Evolutionary conservation across 768 basidiomycete species (phyloP), one percentile per base, ranked within the genome.

Genomic region (Boletus bicolor): DNA sequence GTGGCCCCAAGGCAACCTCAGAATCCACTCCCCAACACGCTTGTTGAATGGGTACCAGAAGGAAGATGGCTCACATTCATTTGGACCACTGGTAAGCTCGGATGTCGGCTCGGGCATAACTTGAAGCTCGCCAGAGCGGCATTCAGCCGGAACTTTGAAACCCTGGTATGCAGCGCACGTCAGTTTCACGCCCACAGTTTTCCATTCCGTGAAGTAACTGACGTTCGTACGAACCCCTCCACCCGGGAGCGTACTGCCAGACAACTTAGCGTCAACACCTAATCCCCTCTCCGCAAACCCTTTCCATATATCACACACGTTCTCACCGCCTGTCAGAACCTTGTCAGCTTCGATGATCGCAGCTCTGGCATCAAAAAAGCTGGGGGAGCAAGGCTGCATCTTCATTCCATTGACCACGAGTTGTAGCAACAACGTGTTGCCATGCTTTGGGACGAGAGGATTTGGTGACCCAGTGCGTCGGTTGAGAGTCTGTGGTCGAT

Each of bases 351-450:
- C 86, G 60, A 96, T 83, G 70, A 96, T 93, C 15, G 93, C 91
- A 69, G 88, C 86, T 56, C 93, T 85, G 17, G 93, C 89, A 54
- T 93, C 86, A 65, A 93, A 90, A 85, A 96, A 95, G 45, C 78
- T 80, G 19, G 96, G 96, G 28, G 87, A 80, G 75, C 96, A 99
- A 5, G 87, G 84, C 68, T 98, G 95, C 43, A 97, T 76, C 80
- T 98, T 98, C 94, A 99, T 96, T 10, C 81, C 94, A 68, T 89
- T 86, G 32, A 98, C 52, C 43, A 97, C 87, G 44, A 98, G 85
- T 79, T 92, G 91, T 11, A 92, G 72, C 38, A 81, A 76, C 52
- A 98, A 77, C 26, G 95, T 85, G 76, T 98, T 98, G 6, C 95
- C 95, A 65, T 96, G 88, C 74, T 86, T 90, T 53, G 96, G 95